A percentile compares a stretch with the other conserved stretches of the same genome.
These are phyloP conservation scores for Ophiostoma triangulosporum DNA, from an alignment of 2,329 filamentous ascomycete genomes.

Conservation along the genomic window DNA sequence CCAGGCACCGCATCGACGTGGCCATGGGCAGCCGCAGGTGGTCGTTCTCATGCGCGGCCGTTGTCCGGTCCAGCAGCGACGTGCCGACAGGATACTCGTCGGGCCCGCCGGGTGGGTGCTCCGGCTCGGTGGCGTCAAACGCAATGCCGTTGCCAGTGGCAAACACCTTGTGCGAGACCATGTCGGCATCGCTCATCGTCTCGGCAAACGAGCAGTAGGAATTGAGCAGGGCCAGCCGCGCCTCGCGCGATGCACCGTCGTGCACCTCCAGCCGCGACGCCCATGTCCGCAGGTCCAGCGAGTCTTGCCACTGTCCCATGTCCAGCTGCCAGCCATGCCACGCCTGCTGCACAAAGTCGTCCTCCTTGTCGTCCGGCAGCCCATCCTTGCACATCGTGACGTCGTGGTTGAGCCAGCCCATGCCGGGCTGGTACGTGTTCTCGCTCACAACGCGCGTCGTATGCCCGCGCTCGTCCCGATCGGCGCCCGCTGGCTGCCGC, in stretches of 20 bases:
- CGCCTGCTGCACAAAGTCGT: slow-evolving; percentile 49
- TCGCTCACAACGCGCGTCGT: slow-evolving; percentile 68
- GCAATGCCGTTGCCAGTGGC: slow-evolving; percentile 26
- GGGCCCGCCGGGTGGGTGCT: slow-evolving; percentile 30
- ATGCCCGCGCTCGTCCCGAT: slow-evolving; percentile 53
- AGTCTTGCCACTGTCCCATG: slow-evolving; percentile 41
- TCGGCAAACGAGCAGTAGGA: slow-evolving; percentile 42
- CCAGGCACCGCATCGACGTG: slow-evolving; percentile 21
- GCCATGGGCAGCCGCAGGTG: slow-evolving; percentile 20
- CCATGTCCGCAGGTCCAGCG: slow-evolving; percentile 27
- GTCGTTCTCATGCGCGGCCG: slow-evolving; percentile 20
- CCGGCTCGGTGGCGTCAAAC: slow-evolving; percentile 51
- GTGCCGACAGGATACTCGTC: slow-evolving; percentile 39
- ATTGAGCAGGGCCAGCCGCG: slow-evolving; percentile 27
- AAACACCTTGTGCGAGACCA: slow-evolving; percentile 38
- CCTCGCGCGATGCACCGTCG: slow-evolving; percentile 5
- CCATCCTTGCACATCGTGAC: slow-evolving; percentile 22
- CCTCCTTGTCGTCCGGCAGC: slow-evolving; percentile 27
- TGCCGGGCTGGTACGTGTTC: slow-evolving; percentile 61
- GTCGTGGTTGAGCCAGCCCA: slow-evolving; percentile 65
- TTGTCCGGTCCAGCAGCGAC: slow-evolving; percentile 33
- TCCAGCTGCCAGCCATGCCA: slow-evolving; percentile 58
- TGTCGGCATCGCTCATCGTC: slow-evolving; percentile 51
- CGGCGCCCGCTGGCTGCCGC: slow-evolving; percentile 58
- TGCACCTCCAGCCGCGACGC: slow-evolving; percentile 17